Conservation (phyloP, 805 yeast species). For the Candida tammaniensis region DNA sequence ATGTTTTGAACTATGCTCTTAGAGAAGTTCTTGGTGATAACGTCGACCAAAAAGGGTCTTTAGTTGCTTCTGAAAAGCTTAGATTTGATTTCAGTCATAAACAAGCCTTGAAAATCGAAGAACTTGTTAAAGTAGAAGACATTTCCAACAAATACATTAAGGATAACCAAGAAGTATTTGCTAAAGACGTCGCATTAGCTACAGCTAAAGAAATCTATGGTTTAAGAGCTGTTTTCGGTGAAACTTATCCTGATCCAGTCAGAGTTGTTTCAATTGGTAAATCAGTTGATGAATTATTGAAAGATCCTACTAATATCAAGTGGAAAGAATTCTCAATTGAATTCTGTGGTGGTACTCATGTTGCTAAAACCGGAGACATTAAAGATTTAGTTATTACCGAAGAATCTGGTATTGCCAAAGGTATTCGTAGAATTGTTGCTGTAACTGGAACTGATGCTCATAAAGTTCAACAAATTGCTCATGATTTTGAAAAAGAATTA, state of each 20-base stretch:
- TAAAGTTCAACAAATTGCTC: slow-evolving; percentile 83
- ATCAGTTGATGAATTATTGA: slow-evolving; percentile 77
- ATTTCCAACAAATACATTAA: slow-evolving; percentile 71
- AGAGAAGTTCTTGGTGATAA: slow-evolving; percentile 83
- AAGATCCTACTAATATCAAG: slow-evolving; percentile 64
- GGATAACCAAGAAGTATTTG: slow-evolving; percentile 67
- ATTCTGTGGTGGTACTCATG: slow-evolving; percentile 99
- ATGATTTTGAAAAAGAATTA: slow-evolving; percentile 62
- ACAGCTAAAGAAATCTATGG: slow-evolving; percentile 75
- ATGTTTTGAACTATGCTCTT: slow-evolving; percentile 84
- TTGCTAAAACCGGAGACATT: slow-evolving; percentile 86
- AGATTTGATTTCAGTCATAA: slow-evolving; percentile 96
- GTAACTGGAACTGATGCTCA: slow-evolving; percentile 91
- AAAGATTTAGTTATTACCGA: slow-evolving; percentile 86
- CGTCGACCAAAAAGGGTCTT: slow-evolving; percentile 94
- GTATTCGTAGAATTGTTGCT: slow-evolving; percentile 96
- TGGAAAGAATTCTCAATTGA: slow-evolving; percentile 85
- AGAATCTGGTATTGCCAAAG: slow-evolving; percentile 98
- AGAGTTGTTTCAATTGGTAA: slow-evolving; percentile 96
- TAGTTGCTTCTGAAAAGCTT: slow-evolving; percentile 91
- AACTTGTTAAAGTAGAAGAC: slow-evolving; percentile 71
- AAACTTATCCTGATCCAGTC: slow-evolving; percentile 98
- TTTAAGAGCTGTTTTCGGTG: slow-evolving; percentile 97
- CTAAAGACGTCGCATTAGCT: slow-evolving; percentile 76
- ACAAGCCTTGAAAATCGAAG: slow-evolving; percentile 70